Conservation (phyloP, 352 stramenopile species). For the Globisporangium okanoganense region DNA sequence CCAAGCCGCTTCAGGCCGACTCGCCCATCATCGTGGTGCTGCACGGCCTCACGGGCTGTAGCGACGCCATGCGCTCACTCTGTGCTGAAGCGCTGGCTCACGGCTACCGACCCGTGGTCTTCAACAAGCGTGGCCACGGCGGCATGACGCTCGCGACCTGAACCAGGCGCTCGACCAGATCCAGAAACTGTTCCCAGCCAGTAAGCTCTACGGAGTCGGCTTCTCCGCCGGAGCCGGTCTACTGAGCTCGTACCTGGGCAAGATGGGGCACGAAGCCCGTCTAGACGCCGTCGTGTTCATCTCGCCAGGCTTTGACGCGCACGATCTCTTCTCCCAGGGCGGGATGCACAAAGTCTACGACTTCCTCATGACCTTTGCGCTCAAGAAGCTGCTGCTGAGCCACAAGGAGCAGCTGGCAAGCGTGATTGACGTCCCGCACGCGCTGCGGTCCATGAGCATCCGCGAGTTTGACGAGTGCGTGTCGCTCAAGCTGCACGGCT, state of each 20-base stretch:
- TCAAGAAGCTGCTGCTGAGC: conserved; percentile 57
- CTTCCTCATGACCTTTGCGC: conserved; percentile 67
- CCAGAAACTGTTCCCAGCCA: conserved; percentile 35
- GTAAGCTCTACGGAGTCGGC: conserved; percentile 57
- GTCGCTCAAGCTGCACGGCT: conserved; percentile 77
- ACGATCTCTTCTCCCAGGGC: conserved; percentile 61
- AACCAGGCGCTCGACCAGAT: conserved; percentile 47
- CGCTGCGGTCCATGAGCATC: conserved; percentile 46
- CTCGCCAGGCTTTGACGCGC: conserved; percentile 67
- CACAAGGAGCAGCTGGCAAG: conserved; percentile 36
- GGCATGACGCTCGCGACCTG: conserved; percentile 50
- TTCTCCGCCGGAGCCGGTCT: conserved; percentile 68
- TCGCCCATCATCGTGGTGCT: conserved; percentile 58
- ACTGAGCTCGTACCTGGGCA: conserved; percentile 65
- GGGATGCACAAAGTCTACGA: conserved; percentile 63
- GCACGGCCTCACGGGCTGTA: conserved; percentile 65
- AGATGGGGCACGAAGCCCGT: conserved; percentile 41
- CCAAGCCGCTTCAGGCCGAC: conserved; percentile 17
- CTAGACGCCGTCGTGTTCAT: conserved; percentile 57
- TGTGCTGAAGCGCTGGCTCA: conserved; percentile 52
- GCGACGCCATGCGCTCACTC: conserved; percentile 48
- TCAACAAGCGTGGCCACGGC: too few species aligned
- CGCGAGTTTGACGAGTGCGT: conserved; percentile 69
- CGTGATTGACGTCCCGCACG: conserved; percentile 44
- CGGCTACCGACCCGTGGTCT: conserved; percentile 76